These are phyloP conservation scores for Lolium multiflorum DNA, from an alignment of 176 grass and related monocot genomes.

Conservation along the genomic window DNA sequence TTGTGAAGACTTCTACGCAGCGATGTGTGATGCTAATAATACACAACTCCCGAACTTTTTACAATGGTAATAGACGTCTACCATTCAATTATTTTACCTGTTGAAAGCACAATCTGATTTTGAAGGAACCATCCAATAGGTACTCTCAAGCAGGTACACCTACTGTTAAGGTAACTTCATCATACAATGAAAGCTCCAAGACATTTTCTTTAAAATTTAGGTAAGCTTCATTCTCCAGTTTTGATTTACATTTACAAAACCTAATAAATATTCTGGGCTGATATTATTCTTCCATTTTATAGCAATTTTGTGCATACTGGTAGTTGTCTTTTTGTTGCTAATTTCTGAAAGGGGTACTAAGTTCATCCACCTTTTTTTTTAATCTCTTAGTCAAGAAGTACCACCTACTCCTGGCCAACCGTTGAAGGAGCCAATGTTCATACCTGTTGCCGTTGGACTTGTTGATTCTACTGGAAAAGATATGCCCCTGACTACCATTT, in stretches of 20 bases:
- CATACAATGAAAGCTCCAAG: slow-evolving; percentile 68
- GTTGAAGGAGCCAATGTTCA: slow-evolving; percentile 89
- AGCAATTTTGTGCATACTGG: too few relatives aligned
- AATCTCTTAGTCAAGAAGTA: slow-evolving; percentile 80
- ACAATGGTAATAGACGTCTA: slow-evolving; percentile 63
- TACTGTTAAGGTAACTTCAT: slow-evolving; percentile 70
- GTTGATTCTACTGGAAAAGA: slow-evolving; percentile 92
- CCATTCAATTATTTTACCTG: slow-evolving; percentile 12
- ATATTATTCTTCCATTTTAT: slow-evolving; percentile 12
- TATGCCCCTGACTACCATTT: slow-evolving; percentile 77
- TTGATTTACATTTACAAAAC: neutral
- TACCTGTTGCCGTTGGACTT: slow-evolving; percentile 86
- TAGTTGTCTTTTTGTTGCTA: too few relatives aligned
- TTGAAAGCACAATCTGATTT: slow-evolving; percentile 27
- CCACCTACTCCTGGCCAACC: slow-evolving; percentile 81
- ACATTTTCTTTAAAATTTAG: slow-evolving; percentile 88
- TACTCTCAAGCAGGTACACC: slow-evolving; percentile 96
- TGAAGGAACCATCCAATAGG: slow-evolving; percentile 56
- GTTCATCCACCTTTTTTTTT: slow-evolving; percentile 7
- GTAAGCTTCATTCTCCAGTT: slow-evolving; percentile 44
- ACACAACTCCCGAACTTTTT: slow-evolving; percentile 84
- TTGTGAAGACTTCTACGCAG: slow-evolving; percentile 95
- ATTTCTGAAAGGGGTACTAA: slow-evolving; percentile 31
- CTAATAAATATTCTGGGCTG: neutral
- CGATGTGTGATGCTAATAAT: slow-evolving; percentile 99